Evolutionary conservation across 306 rosid species (phyloP), one percentile per base, ranked within the genome.

Genomic region (Carpinus fangiana): DNA sequence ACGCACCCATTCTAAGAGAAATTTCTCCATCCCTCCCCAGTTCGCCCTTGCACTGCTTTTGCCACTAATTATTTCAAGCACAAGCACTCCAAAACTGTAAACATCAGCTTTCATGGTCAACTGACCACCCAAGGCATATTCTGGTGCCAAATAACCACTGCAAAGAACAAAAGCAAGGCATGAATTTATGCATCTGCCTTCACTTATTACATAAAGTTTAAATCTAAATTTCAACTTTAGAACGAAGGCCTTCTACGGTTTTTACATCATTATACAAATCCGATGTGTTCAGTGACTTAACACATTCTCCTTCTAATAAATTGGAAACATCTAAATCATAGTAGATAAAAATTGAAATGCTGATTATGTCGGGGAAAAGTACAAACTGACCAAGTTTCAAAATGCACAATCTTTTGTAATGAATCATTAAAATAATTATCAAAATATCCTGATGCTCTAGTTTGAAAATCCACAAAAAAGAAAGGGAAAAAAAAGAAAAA

Each of bases 71-170:
- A 89, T 86, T 88, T 93, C 99, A 77, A 96, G 98, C 74, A 89
- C 1, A 78, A 96, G 98, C 75, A 96, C 85, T 18, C 99, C 99
- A 72, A 93, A 96, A 71, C 99, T 96, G 84, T 89, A 96, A 36
- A 93, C 85, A 80, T 96, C 98, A 4, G 99, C 99, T 80, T 87
- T 96, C 89, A 79, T 52, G 45, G 99, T 96, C 82, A 96, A 82
- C 78, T 87, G 99, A 66, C 99, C 99, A 52, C 96, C 98, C 78
- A 96, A 54, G 52, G 97, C 98, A 88, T 96, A 96, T 80, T 96
- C 99, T 0, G 99, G 99, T 71, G 99, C 99, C 75, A 96, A 87
- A 84, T 96, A 96, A 61, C 99, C 99, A 13, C 99, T 96, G 89
- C 56, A 76, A 6, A 65, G 17, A 86, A 73, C 20, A 64, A 83